Percentiles rank a stretch among this genome's conserved stretches.
These are phyloP conservation scores for Sphaerulina vaccinii DNA, from an alignment of 2,329 filamentous ascomycete species.

Conservation along the genomic window DNA sequence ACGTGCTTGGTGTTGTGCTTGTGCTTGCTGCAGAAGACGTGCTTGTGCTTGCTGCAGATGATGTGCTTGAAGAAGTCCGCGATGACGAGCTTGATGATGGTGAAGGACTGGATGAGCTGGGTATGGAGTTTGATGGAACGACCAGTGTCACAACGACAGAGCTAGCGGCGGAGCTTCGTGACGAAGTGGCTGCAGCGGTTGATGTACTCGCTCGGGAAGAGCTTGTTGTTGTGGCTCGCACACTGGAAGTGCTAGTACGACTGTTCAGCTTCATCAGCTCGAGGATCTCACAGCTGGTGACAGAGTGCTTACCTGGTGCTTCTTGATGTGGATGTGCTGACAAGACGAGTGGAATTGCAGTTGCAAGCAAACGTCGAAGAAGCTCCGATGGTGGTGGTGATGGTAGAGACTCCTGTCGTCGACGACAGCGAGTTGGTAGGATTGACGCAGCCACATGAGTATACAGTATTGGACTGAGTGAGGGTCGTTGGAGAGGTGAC, in stretches of 20 bases:
- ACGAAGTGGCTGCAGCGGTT: background rate
- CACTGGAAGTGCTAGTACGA: background rate
- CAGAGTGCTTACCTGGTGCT: too few relatives aligned
- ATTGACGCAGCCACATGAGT: conserved; percentile 7
- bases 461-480: conserved; percentile 8
- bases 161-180: background rate
- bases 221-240: background rate
- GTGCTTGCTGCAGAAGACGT: too few relatives aligned
- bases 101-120: too few relatives aligned
- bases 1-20: too few relatives aligned
- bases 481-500: too few relatives aligned
- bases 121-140: too few relatives aligned
- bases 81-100: too few relatives aligned
- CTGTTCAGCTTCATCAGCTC: background rate
- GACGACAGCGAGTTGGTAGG: conserved; percentile 5
- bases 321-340: background rate
- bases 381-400: background rate
- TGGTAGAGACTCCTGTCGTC: conserved; percentile 1
- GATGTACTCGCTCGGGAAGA: background rate
- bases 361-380: conserved; percentile 7
- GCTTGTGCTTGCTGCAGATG: too few relatives aligned
- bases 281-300: too few relatives aligned
- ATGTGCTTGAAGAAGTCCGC: too few relatives aligned
- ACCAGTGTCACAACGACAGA: too few relatives aligned
- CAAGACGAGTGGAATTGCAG: conserved; percentile 1